phyloP scores from a whole-genome alignment of 1,139 yeast species.

The Diutina neorugosa region DNA sequence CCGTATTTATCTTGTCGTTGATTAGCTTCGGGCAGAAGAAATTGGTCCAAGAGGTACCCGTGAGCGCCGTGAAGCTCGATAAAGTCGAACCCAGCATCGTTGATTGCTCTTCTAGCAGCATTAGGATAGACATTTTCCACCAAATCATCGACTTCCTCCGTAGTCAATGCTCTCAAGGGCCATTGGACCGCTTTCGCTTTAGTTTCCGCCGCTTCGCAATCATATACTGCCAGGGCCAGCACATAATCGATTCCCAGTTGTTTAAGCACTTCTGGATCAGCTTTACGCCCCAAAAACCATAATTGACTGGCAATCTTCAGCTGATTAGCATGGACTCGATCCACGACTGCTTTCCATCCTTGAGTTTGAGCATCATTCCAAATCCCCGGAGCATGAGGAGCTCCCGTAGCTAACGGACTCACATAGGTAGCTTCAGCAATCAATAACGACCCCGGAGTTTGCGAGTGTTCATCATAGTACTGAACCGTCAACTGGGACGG shows the following conservation, averaged over 20 bases:
- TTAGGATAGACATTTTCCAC: conserved; percentile 11
- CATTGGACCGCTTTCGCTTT: conserved; percentile 14
- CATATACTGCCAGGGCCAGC: neutral
- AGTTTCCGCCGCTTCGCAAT: conserved; percentile 12
- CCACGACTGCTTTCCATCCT: conserved; percentile 39
- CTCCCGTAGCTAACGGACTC: conserved; percentile 17
- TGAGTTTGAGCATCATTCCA: conserved; percentile 32
- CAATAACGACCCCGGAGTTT: conserved; percentile 20
- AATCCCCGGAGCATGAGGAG: conserved; percentile 40
- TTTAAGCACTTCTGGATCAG: neutral
- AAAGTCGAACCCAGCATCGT: conserved; percentile 17
- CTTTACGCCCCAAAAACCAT: conserved; percentile 21
- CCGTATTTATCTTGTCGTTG: conserved; percentile 29
- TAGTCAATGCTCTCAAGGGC: conserved; percentile 28
- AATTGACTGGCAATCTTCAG: conserved; percentile 43
- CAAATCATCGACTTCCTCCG: conserved; percentile 26
- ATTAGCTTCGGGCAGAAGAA: conserved; percentile 21
- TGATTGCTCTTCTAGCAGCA: conserved; percentile 22
- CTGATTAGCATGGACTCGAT: conserved; percentile 29
- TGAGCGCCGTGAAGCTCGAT: conserved; percentile 25
- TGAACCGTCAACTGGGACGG: conserved; percentile 13
- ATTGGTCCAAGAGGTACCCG: conserved; percentile 19
- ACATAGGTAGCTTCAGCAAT: conserved; percentile 22
- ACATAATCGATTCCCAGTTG: neutral
- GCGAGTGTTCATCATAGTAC: conserved; percentile 21